Evolutionary conservation across 257 asterid species (phyloP).

Genomic region (Salvia miltiorrhiza): DNA sequence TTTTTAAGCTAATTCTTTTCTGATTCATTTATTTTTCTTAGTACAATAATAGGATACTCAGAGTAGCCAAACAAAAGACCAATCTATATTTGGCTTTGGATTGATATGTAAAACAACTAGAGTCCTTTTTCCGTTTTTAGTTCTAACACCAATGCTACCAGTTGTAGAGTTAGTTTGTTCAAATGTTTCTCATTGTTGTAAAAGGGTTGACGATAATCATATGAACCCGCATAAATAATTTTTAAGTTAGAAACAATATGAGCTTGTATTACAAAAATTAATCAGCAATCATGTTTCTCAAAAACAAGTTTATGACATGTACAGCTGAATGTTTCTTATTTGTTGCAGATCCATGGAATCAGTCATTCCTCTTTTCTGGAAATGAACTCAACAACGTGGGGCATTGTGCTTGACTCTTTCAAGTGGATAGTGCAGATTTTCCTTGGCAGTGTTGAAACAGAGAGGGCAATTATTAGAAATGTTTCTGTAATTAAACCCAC

Average conservation of each 20-base stretch:
- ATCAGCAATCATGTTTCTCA: background rate
- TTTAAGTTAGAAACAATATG: background rate
- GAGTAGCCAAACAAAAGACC: too few relatives aligned
- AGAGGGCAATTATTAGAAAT: constrained; percentile 28
- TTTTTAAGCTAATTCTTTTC: too few relatives aligned
- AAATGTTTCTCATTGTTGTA: background rate
- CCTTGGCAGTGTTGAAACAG: constrained; percentile 36
- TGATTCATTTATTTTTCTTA: too few relatives aligned
- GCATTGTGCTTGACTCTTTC: constrained; percentile 47
- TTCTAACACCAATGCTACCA: background rate
- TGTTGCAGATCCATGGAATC: constrained; percentile 57
- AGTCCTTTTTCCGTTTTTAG: background rate
- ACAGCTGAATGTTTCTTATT: constrained; percentile 17
- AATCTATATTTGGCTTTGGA: too few relatives aligned
- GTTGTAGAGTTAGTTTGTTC: background rate
- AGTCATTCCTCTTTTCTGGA: constrained; percentile 39
- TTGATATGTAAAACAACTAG: background rate
- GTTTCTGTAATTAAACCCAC: constrained; percentile 45
- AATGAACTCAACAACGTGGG: constrained; percentile 57
- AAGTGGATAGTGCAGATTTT: constrained; percentile 42
- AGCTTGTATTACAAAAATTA: background rate
- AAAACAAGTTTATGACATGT: constrained; percentile 2
- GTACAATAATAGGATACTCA: too few relatives aligned
- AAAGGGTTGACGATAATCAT: background rate
- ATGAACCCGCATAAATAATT: background rate